Percentiles rank a stretch among this genome's conserved stretches.
Conservation (phyloP, 306 rosid genomes). For the Arachis stenosperma region DNA sequence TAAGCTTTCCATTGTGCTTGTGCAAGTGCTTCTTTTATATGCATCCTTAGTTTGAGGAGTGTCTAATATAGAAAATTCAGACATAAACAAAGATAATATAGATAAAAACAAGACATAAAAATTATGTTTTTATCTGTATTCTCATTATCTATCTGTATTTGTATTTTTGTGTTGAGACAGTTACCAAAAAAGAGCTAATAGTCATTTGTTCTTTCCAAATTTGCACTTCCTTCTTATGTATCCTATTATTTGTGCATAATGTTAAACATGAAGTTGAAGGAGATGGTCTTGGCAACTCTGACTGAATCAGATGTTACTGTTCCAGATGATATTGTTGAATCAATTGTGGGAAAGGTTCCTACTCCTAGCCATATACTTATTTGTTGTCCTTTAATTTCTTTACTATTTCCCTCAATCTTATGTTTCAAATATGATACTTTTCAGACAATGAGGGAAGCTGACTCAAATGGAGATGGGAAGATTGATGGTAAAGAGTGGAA, state of each 20-base stretch:
- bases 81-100: too few species aligned
- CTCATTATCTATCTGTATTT: too few species aligned
- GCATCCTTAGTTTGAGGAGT: not conserved
- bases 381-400: constrained; percentile 15
- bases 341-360: constrained; percentile 68
- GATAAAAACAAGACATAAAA: too few species aligned
- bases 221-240: constrained; percentile 1
- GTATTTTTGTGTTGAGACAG: too few species aligned
- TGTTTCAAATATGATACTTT: constrained; percentile 4
- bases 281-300: constrained; percentile 74
- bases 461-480: constrained; percentile 70
- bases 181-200: too few species aligned
- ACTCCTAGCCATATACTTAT: not conserved
- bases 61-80: too few species aligned
- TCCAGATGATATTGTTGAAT: constrained; percentile 57
- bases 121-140: too few species aligned
- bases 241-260: constrained; percentile 30
- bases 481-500: constrained; percentile 76
- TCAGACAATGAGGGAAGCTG: constrained; percentile 70
- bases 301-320: constrained; percentile 60
- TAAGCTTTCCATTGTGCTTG: not conserved
- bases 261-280: constrained; percentile 58
- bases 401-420: not conserved
- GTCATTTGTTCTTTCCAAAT: not conserved
- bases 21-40: constrained; percentile 19